These are phyloP conservation scores for Neoascochyta sp. DNA, from an alignment of 2,329 filamentous ascomycete species.

Conservation along the genomic window DNA sequence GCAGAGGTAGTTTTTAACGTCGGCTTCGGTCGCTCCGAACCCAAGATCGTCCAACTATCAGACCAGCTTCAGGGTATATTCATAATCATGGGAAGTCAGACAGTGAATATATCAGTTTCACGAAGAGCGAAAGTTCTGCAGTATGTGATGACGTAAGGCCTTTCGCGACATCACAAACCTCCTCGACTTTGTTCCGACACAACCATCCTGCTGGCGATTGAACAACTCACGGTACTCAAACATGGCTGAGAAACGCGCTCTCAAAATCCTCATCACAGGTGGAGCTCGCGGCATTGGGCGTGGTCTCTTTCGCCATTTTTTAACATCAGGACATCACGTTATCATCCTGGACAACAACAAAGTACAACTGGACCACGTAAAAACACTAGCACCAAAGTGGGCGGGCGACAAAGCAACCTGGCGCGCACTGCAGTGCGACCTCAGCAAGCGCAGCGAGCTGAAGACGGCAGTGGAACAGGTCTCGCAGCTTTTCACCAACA, in stretches of 20 bases:
- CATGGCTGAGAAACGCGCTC: constrained; percentile 1
- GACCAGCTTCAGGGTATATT: too few species aligned
- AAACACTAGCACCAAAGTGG: constrained; percentile 26
- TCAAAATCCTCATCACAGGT: constrained; percentile 41
- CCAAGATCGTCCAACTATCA: too few species aligned
- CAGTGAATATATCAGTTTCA: too few species aligned
- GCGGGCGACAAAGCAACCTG: constrained; percentile 13
- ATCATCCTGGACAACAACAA: constrained; percentile 46
- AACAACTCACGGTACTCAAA: too few species aligned
- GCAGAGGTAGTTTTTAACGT: too few species aligned
- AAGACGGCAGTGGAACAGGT: constrained; percentile 36
- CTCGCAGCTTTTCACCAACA: constrained; percentile 34
- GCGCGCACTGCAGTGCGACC: constrained; percentile 35
- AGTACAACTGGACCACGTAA: constrained; percentile 40
- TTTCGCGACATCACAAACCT: too few species aligned
- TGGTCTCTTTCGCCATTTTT: constrained; percentile 44
- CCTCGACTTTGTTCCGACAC: background rate
- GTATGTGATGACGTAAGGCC: too few species aligned
- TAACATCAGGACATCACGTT: constrained; percentile 43
- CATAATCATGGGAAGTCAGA: too few species aligned
- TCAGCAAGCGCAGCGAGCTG: constrained; percentile 40
- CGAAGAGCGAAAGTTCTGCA: too few species aligned
- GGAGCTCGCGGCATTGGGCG: constrained; percentile 48
- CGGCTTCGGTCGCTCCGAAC: too few species aligned
- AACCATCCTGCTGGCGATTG: too few species aligned